These are phyloP conservation scores for Pseudoscleropodium purum DNA, from an alignment of 225 moss, liverwort and hornwort genomes.

Conservation along the genomic window DNA sequence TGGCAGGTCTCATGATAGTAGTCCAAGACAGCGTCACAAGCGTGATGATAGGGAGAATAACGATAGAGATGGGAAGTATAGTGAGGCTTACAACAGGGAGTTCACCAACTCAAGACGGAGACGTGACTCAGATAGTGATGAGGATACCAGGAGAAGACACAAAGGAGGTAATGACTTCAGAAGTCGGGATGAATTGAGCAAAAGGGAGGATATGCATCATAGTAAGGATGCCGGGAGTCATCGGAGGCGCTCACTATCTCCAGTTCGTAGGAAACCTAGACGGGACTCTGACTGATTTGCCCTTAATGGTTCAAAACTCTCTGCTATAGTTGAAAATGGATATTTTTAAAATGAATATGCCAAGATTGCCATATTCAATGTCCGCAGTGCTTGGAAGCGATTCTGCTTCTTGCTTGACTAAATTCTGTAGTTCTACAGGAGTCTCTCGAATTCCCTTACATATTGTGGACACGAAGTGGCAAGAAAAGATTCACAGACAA, in stretches of 20 bases:
- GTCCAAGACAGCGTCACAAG: constrained; percentile 4
- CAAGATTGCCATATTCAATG: not conserved
- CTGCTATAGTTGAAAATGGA: not conserved
- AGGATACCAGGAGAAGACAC: constrained; percentile 4
- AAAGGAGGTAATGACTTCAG: not conserved
- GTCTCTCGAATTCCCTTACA: not conserved
- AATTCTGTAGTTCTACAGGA: not conserved
- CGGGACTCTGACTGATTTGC: constrained; percentile 14
- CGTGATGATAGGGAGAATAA: constrained; percentile 2
- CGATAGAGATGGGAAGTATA: not conserved
- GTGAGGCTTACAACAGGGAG: not conserved
- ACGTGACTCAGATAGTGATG: not conserved
- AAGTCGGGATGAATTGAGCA: constrained; percentile 7
- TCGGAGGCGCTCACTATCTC: constrained; percentile 13
- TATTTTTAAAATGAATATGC: not conserved
- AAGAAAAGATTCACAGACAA: not conserved
- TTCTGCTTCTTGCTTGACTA: not conserved
- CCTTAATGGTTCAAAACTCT: not conserved
- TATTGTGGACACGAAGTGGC: not conserved
- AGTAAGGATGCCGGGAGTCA: not conserved
- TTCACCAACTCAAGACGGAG: not conserved
- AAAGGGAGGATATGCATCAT: not conserved
- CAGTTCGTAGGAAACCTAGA: constrained; percentile 6
- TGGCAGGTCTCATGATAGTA: constrained; percentile 5
- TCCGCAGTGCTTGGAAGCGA: not conserved